Base-by-base conservation (phyloP, 441 rosid species). In the Populus hybrid region DNA sequence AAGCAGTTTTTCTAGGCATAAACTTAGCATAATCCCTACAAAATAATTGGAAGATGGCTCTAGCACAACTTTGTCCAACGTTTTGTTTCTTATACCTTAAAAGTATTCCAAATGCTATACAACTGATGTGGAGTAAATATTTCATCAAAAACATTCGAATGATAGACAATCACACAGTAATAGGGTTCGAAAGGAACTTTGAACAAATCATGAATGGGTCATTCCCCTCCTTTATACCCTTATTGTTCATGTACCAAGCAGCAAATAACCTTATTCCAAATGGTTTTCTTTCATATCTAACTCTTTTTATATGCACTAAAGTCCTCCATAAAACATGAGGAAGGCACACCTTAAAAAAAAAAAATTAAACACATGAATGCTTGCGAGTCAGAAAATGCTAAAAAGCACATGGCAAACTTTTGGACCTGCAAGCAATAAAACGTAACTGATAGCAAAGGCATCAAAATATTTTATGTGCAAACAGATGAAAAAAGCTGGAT, bases 321-420 rank as follows among this genome's bases (percentile, higher is more conserved):
- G 32, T 42, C 40, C 24, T 36, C 36, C 16, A 40, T 20, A 66
- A 16, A 28, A 18, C 9, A 20, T n/a, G 23, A 75, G 8, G 8
- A 57, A 21, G 10, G 3, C 12, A 14, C 67, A 75, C 79, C 84
- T 78, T 81, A 18, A 78, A 38, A 40, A 66, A 57, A 78, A 57
- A 32, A 70, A 70, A 54, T 26, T 28, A 30, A 34, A 34, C 70
- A 59, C 38, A 78, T 67, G 72, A 78, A 75, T 32, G 69, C 24
- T 38, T 76, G 76, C 24, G 79, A 70, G 9, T 75, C 73, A 72
- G 79, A 66, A 71, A 72, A 71, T 54, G 71, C 57, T 28, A 67
- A 66, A 67, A 81, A 74, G 24, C 67, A 70, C 81, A 71, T 66
- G 14, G 79, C 79, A 70, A 81, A 74, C 73, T 78, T 81, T 78